phyloP scores from a whole-genome alignment of 2,329 filamentous ascomycete genomes.

The Trichoderma arundinaceum region DNA sequence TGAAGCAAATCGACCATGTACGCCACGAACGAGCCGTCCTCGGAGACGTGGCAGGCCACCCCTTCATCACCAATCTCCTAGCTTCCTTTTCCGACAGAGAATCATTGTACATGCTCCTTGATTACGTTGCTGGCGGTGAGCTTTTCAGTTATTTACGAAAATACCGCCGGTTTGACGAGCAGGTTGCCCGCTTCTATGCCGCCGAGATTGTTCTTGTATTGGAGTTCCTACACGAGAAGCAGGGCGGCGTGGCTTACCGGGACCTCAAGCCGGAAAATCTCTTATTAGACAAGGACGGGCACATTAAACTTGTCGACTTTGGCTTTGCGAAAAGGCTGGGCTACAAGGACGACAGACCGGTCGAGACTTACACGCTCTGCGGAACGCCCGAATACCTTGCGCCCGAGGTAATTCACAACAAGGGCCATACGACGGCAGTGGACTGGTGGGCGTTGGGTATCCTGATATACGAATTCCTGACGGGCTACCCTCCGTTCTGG shows the following conservation, averaged over 20 bases:
- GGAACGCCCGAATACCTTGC: constrained; percentile 85
- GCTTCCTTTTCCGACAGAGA: constrained; percentile 81
- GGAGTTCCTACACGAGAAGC: constrained; percentile 78
- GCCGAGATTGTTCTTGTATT: constrained; percentile 84
- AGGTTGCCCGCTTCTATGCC: constrained; percentile 79
- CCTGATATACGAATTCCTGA: constrained; percentile 82
- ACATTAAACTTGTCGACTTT: constrained; percentile 84
- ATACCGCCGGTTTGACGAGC: constrained; percentile 78
- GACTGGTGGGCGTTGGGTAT: constrained; percentile 91
- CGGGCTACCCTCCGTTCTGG: constrained; percentile 86
- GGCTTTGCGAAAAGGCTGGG: constrained; percentile 83
- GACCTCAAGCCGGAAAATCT: constrained; percentile 86
- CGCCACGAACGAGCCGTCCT: constrained; percentile 82
- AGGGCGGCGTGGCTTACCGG: constrained; percentile 78
- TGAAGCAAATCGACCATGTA: constrained; percentile 87
- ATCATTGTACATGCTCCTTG: constrained; percentile 81
- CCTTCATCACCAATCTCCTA: constrained; percentile 80
- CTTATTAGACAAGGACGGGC: constrained; percentile 75
- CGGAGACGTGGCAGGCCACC: constrained; percentile 76
- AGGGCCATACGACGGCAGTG: constrained; percentile 75
- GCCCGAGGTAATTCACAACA: constrained; percentile 83
- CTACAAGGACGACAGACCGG: constrained; percentile 53
- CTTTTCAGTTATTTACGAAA: constrained; percentile 83
- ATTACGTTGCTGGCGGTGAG: constrained; percentile 83
- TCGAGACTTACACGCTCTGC: constrained; percentile 82